Base-by-base conservation (phyloP, 306 rosid species). In the Vigna unguiculata region DNA sequence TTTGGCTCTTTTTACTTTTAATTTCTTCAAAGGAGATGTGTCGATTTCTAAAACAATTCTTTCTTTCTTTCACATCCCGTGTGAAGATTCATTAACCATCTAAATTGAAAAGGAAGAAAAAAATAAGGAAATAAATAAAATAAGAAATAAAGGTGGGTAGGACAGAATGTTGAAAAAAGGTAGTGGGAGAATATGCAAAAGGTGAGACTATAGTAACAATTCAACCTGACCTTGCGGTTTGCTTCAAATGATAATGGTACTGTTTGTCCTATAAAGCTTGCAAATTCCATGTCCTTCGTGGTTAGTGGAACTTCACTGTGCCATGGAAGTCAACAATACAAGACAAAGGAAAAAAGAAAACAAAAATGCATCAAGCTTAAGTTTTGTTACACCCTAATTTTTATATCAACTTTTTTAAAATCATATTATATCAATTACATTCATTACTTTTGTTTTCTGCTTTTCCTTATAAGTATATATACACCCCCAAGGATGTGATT, bases 251-350 rank as follows among this genome's bases (percentile, higher is more conserved):
- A 74, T 66, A 82, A 78, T 65, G 81, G 72, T 70, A 79, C 74
- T 82, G 69, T 68, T 81, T 79, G 87, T 63, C 84, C 85, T 87
- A 48, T 68, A 82, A 83, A 83, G 90, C 87, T 84, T 77, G 64
- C 74, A 84, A 62, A 62, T 51, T 83, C 65, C 58, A 69, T 83
- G 82, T 86, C 87, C 83, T 87, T 70, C 85, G 25, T 67, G 54
- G 64, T 78, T 86, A 88, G 93, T 93, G 98, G 96, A 85, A 82
- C 79, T 86, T 78, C 52, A 85, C 93, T 88, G 87, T 91, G 77
- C 6, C 55, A 67, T 41, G 49, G 63, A 86, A 82, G 95, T 92
- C 97, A 94, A 94, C 96, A 90, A 60, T 87, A 90, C 71, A 85
- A 85, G 88, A 93, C 90, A 88, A 83, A 76, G 46, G 68, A 24